These are phyloP conservation scores for Hypoxylon sp. DNA, from an alignment of 2,329 filamentous ascomycete genomes.

Conservation along the genomic window DNA sequence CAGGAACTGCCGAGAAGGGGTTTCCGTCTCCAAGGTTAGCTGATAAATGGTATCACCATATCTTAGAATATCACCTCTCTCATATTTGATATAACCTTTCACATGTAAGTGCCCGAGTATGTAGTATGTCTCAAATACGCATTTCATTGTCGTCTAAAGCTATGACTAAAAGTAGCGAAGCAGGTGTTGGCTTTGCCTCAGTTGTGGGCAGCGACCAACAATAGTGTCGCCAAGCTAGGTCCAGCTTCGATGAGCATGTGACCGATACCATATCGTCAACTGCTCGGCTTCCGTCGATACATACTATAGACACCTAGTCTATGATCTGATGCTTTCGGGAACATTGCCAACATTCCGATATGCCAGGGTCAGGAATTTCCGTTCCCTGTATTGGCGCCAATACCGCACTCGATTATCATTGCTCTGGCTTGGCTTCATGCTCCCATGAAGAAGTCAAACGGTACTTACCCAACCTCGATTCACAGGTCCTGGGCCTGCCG, in stretches of 20 bases:
- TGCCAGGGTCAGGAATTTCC: not conserved
- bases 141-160: not conserved
- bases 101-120: not conserved
- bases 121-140: not conserved
- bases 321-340: slow-evolving; percentile 6
- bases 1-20: not conserved
- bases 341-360: not conserved
- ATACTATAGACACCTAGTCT: not conserved
- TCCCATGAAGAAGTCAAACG: not conserved
- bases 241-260: not conserved
- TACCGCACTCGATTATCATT: not conserved
- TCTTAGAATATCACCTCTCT: not conserved
- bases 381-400: not conserved
- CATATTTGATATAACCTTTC: not conserved
- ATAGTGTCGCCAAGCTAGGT: not conserved
- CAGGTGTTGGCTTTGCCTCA: not conserved
- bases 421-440: not conserved
- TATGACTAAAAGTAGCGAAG: not conserved
- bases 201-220: not conserved
- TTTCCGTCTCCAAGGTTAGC: not conserved
- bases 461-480: slow-evolving; percentile 6
- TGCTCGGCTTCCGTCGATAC: not conserved
- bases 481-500: not conserved
- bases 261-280: not conserved
- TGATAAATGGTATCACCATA: not conserved